A percentile compares a stretch with the other conserved stretches of the same genome.
phyloP scores from a whole-genome alignment of 1,284 basidiomycete genomes.

The Ganoderma lingzhi region DNA sequence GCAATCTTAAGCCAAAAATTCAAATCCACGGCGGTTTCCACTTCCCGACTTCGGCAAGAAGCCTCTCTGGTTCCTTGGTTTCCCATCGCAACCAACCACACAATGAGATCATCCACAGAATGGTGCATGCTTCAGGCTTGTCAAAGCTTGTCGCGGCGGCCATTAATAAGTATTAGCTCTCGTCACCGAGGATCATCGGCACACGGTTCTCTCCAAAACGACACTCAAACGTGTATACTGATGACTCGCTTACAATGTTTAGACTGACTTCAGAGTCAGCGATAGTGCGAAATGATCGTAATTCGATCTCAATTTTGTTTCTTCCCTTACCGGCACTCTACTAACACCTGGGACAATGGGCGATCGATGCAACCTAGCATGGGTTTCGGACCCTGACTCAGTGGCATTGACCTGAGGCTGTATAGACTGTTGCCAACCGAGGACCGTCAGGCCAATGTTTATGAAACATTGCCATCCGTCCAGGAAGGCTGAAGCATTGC shows the following conservation, averaged over 20 bases:
- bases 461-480: constrained; percentile 4
- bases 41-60: constrained; percentile 10
- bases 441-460: background rate
- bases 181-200: background rate
- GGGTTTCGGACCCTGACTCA: constrained; percentile 1
- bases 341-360: background rate
- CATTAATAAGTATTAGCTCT: background rate
- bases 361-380: background rate
- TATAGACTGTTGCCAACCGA: background rate
- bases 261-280: constrained; percentile 4
- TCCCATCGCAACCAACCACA: background rate
- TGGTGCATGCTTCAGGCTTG: background rate
- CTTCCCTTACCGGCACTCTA: background rate
- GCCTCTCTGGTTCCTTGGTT: constrained; percentile 8
- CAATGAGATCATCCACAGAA: constrained; percentile 1
- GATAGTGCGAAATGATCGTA: background rate
- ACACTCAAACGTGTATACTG: background rate
- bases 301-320: background rate
- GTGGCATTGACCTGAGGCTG: constrained; percentile 2
- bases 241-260: background rate
- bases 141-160: background rate
- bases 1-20: constrained; percentile 16
- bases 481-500: constrained; percentile 1
- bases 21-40: constrained; percentile 14
- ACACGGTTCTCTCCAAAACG: background rate